Base-by-base conservation (phyloP, 2,329 filamentous ascomycete genomes). In the Cladorrhinum sp. region DNA sequence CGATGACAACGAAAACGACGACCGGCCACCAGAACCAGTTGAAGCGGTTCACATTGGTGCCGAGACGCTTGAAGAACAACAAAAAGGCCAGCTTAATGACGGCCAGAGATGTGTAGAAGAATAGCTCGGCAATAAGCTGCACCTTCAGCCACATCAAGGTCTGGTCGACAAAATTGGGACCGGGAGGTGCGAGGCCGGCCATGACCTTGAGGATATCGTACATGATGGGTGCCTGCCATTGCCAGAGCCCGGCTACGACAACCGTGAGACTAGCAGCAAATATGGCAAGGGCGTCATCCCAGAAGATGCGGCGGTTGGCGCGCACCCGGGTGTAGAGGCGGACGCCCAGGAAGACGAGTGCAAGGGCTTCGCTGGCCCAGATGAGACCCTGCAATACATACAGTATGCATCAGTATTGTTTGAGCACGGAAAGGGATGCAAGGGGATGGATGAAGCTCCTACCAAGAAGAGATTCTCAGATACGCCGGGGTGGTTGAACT, bases 1-100 rank as follows among this genome's bases (percentile, higher is more conserved):
- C 5, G n/a, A 55, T 26, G 26, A 63, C 18, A 1, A 52, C 50
- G 10, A 63, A 49, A 18, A 18, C 54, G 8, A 60, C 3, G 52
- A 61, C 54, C 10, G 23, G 42, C 58, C 58, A 63, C 61, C 61
- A 61, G 14, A 59, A 51, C 1, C 49, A 48, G 5, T n/a, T 58
- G 36, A 30, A 23, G 39, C 7, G 46, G 42, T 28, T 53, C 39
- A 53, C 54, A 14, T 61, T 48, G 16, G 20, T 18, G 3, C 58
- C 58, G n/a, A 63, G 28, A 14, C 61, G 46, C n/a, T 26, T 52
- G 46, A 63, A 63, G 33, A 63, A 63, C 18, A 63, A 50, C 39
- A 63, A 14, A 7, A 63, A 42, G 1, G 61, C 58, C 6, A 63
- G 21, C 42, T 63, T 63, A 9, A 63, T 54, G 18, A 23, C 46